Base-by-base conservation (phyloP, 495 filamentous ascomycete genomes). In the Filosporella fistucella region DNA sequence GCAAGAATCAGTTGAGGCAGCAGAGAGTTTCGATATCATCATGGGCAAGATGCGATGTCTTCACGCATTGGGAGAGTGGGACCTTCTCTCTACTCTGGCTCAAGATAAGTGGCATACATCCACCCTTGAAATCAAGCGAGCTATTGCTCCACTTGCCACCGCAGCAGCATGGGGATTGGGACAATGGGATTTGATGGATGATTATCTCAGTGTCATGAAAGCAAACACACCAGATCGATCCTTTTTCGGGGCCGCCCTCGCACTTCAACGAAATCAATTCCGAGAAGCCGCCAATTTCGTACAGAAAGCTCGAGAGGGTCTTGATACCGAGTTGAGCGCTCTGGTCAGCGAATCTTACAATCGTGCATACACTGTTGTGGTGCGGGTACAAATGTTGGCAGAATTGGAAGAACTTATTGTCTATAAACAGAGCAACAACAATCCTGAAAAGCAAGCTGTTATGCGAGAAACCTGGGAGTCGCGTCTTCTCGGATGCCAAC, bases 1-100 rank as follows among this genome's bases (percentile, higher is more conserved):
- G 47, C 7, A 51, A 36, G 84, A 88, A 53, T 69, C 64, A 45
- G 77, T 83, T 8, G 87, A 95, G 38, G 62, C 76, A 36, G 78
- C 73, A 10, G 75, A 76, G 8, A 72, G 75, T 26, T 85, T 97
- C 51, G 91, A 96, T 44, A 83, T 96, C 26, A 91, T 91, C 4
- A 96, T 97, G 89, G 93, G 93, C 50, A 97, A 98, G 66, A 99
- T 99, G 93, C 85, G 94, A 14, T 99, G 93, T 77, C 68, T 96
- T 32, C 94, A 99, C 59, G 93, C 93, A 24, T 77, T 99, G 25
- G 94, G 93, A 33, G 93, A 99, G 63, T 99, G 91, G 91, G 94
- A 96, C 54, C 78, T 87, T 11, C 72, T 99, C 9, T 91, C 91
- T 9, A 74, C 80, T 33, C 75, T 99, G 26, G 89, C 90, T 0